Percentiles rank a stretch among this genome's conserved stretches.
phyloP scores from a whole-genome alignment of 2,329 filamentous ascomycete species.

The Teratosphaeriaceae sp. region DNA sequence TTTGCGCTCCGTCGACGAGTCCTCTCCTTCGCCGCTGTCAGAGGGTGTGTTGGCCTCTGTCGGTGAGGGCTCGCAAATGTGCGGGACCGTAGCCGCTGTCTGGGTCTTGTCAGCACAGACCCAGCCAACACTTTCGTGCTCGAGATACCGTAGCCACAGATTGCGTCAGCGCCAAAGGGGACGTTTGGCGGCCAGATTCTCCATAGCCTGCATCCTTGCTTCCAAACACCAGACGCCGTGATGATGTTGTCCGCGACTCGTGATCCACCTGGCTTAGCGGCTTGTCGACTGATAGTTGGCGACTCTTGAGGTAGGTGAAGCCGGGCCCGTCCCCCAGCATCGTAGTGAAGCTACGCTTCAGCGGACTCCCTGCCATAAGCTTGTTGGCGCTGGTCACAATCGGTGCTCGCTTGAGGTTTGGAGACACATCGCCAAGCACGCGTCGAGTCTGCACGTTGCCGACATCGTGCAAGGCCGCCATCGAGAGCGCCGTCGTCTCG shows the following conservation, averaged over 20 bases:
- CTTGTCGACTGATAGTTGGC: slow-evolving; percentile 13
- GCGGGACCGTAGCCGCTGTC: slow-evolving; percentile 3
- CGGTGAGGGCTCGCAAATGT: slow-evolving; percentile 15
- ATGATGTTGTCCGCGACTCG: no score
- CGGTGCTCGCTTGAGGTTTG: slow-evolving; percentile 21
- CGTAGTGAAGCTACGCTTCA: slow-evolving; percentile 28
- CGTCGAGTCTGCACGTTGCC: no score
- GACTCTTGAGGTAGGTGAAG: slow-evolving; percentile 29
- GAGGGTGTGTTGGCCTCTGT: slow-evolving; percentile 24
- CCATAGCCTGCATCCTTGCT: no score
- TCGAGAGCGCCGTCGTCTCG: no score
- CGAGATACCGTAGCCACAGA: not conserved
- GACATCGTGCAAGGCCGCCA: no score
- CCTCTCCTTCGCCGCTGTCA: slow-evolving; percentile 17
- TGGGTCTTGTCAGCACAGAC: not conserved
- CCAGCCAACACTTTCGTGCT: not conserved
- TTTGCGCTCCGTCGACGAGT: slow-evolving; percentile 27
- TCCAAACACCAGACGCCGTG: no score
- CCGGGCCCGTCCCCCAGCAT: slow-evolving; percentile 19
- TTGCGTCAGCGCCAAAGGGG: no score
- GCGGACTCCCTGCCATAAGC: slow-evolving; percentile 14
- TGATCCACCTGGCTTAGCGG: slow-evolving; percentile 6
- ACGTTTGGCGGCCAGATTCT: no score
- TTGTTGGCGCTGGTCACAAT: not conserved
- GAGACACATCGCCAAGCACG: slow-evolving; percentile 26